Base-by-base conservation (phyloP, 164 flowering plant genomes). In the Vitis amurensis region DNA sequence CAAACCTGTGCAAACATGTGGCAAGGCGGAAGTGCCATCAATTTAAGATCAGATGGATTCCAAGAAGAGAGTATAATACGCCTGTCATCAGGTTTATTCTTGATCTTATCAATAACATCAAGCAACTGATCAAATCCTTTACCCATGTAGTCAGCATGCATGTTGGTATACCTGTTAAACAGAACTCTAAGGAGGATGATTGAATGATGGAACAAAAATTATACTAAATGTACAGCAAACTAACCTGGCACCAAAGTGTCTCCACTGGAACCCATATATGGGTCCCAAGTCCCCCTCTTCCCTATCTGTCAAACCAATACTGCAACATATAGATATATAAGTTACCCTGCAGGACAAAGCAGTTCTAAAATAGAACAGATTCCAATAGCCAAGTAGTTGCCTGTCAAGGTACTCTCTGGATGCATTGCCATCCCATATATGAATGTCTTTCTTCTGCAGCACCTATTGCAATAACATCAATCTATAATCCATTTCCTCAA, bases 281-380 rank as follows among this genome's bases (percentile, higher is more conserved):
- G 97, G 98, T 68, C 98, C 98, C 61, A 94, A 78, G 77, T 92
- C 99, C 74, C 98, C 99, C 76, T 91, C 98, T 80, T 91, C 98
- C 71, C 97, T 83, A n/a, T 90, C 88, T 9, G 74, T 74, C 80
- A 94, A 76, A 47, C 91, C 97, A 79, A 90, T 76, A 70, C 98
- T 90, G 88, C 47, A 30, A 30, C 44, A 37, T 37, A 37, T 37
- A 6, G 44, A 37, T 37, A 37, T 37, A 37, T 37, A 3, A 37
- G 44, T 37, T 37, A 37, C 7, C 4, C 60, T 50, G 7, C 30
- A 57, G 50, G 29, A 50, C 44, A 27, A 68, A 5, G 59, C 9
- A 16, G 3, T 47, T 23, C 8, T 10, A 52, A 9, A 68, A 15
- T 16, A 7, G 4, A 1, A 13, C 3, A 27, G 11, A 37, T 37